Percentiles rank a stretch among this genome's conserved stretches.
phyloP scores from a whole-genome alignment of 2,329 filamentous ascomycete genomes.

The Tolypocladium guangdongense region DNA sequence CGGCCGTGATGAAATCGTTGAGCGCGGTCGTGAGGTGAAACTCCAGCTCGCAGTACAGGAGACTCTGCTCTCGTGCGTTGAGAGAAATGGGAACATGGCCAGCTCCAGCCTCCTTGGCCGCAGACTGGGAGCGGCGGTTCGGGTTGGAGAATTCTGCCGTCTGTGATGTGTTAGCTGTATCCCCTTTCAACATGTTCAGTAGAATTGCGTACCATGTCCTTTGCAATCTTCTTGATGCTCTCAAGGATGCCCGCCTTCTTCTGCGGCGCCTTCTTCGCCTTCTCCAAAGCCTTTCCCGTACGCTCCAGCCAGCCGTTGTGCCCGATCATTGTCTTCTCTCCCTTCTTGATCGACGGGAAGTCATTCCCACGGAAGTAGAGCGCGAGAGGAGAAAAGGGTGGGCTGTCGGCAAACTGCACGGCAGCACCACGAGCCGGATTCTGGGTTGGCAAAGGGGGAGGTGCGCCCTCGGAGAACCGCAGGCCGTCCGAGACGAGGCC shows the following conservation, averaged over 20 bases:
- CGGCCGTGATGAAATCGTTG: slow-evolving; percentile 39
- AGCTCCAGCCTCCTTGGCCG: slow-evolving; percentile 15
- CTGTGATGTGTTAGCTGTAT: slow-evolving; percentile 4
- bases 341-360: slow-evolving; percentile 26
- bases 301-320: slow-evolving; percentile 46
- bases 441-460: neutral
- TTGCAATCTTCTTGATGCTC: slow-evolving; percentile 40
- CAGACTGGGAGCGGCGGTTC: slow-evolving; percentile 19
- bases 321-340: slow-evolving; percentile 42
- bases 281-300: slow-evolving; percentile 15
- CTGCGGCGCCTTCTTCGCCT: slow-evolving; percentile 14
- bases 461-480: neutral
- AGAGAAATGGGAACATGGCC: slow-evolving; percentile 37
- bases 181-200: neutral
- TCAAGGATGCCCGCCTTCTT: slow-evolving; percentile 33
- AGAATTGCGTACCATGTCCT: slow-evolving; percentile 34
- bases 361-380: slow-evolving; percentile 30
- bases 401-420: slow-evolving; percentile 5
- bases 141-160: slow-evolving; percentile 26
- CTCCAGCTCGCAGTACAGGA: slow-evolving; percentile 49
- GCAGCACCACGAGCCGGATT: neutral
- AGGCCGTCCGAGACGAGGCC: slow-evolving; percentile 2
- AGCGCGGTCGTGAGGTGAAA: slow-evolving; percentile 40
- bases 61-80: slow-evolving; percentile 43
- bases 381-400: slow-evolving; percentile 30